phyloP scores from a whole-genome alignment of 2,329 filamentous ascomycete species.

The Xylaria sp. region DNA sequence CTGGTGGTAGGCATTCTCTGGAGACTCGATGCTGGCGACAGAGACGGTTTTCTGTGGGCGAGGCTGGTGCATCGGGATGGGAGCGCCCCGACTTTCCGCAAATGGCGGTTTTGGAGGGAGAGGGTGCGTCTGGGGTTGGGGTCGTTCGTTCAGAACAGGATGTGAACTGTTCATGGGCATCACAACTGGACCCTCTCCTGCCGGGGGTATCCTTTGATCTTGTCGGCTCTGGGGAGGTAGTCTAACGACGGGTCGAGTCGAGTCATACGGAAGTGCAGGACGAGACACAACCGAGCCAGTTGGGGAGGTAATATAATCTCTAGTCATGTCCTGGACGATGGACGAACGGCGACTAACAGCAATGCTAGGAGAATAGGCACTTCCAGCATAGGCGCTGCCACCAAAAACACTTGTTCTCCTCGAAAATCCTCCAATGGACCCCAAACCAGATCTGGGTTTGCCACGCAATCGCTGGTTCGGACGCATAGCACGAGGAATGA shows the following conservation, averaged over 20 bases:
- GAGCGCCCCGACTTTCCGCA: constrained; percentile 64
- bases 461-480: constrained; percentile 86
- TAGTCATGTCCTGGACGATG: constrained; percentile 70
- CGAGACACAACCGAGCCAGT: constrained; percentile 81
- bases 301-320: constrained; percentile 82
- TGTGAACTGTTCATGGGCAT: constrained; percentile 44
- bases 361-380: constrained; percentile 85
- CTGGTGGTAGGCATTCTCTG: constrained; percentile 74
- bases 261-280: constrained; percentile 69
- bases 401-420: constrained; percentile 86
- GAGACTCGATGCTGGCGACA: constrained; percentile 90
- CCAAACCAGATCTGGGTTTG: constrained; percentile 77
- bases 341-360: constrained; percentile 91
- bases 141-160: constrained; percentile 61
- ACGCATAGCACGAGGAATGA: constrained; percentile 92
- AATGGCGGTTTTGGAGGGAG: constrained; percentile 68
- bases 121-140: constrained; percentile 67
- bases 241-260: constrained; percentile 78
- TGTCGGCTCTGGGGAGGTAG: constrained; percentile 72
- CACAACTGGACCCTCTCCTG: constrained; percentile 41
- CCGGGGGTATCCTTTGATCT: constrained; percentile 45
- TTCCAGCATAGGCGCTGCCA: constrained; percentile 73
- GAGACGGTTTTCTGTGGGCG: constrained; percentile 95
- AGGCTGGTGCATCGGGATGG: constrained; percentile 87
- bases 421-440: constrained; percentile 73